phyloP scores from a whole-genome alignment of 1,284 basidiomycete genomes.

The Mycena citricolor region DNA sequence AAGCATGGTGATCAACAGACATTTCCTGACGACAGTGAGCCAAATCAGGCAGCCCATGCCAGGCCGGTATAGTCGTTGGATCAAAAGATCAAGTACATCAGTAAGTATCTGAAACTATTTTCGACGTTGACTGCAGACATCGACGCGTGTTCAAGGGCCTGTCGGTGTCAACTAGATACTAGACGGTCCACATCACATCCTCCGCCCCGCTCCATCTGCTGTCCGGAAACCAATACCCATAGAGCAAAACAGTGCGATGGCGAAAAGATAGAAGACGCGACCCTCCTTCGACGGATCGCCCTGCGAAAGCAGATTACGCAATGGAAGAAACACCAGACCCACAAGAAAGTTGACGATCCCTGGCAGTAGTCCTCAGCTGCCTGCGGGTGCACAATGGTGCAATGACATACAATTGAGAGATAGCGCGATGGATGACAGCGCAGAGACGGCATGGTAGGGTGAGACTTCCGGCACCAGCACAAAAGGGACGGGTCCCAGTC shows the following conservation, averaged over 20 bases:
- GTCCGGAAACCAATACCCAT: constrained; percentile 22
- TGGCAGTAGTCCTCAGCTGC: constrained; percentile 27
- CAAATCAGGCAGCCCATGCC: no score
- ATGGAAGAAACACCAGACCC: constrained; percentile 78
- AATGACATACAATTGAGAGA: constrained; percentile 74
- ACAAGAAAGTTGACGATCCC: constrained; percentile 85
- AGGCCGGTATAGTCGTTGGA: no score
- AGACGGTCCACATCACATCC: no score
- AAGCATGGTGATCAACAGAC: no score
- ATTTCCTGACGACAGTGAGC: no score
- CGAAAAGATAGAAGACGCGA: constrained; percentile 82
- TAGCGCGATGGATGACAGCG: constrained; percentile 80
- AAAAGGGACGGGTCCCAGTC: constrained; percentile 91
- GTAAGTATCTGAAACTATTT: no score
- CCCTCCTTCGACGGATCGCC: constrained; percentile 71
- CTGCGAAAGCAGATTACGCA: constrained; percentile 68
- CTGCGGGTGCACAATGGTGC: constrained; percentile 2
- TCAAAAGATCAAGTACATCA: no score
- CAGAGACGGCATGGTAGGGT: constrained; percentile 78
- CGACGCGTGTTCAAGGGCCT: no score
- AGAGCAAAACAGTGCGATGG: constrained; percentile 42
- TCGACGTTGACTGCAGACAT: no score
- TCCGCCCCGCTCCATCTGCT: constrained; percentile 12
- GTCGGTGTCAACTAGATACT: no score
- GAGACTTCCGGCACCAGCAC: constrained; percentile 92